These are phyloP conservation scores for Cinnamomum micranthum DNA, from an alignment of 164 flowering plant species.

Conservation along the genomic window DNA sequence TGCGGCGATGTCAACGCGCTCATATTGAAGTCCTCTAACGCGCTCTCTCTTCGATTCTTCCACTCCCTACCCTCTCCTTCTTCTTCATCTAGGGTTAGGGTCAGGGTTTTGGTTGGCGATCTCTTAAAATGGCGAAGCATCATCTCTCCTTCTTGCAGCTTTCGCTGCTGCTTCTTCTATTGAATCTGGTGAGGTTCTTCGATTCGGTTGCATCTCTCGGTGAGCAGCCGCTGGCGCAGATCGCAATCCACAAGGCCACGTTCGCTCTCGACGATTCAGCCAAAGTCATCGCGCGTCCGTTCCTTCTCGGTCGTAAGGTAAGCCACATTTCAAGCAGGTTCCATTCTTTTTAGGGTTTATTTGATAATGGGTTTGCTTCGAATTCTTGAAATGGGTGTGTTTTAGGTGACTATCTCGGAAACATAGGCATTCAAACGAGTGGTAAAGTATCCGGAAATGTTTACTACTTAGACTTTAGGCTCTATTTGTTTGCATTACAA, in stretches of 20 bases:
- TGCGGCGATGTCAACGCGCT: too few species aligned
- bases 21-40: too few species aligned
- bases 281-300: slow-evolving; percentile 41
- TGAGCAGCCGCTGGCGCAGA: slow-evolving; percentile 58
- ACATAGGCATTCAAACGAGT: too few species aligned
- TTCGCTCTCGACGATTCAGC: slow-evolving; percentile 30
- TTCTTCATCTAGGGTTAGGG: too few species aligned
- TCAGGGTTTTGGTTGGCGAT: not conserved
- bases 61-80: too few species aligned
- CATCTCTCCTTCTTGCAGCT: not conserved
- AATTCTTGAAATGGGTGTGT: not conserved
- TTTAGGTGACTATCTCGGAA: not conserved
- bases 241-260: slow-evolving; percentile 39
- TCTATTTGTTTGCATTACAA: too few species aligned
- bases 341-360: too few species aligned
- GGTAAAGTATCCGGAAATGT: too few species aligned
- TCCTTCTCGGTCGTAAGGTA: slow-evolving; percentile 51
- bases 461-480: too few species aligned
- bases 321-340: not conserved
- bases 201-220: slow-evolving; percentile 29
- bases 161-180: slow-evolving; percentile 9
- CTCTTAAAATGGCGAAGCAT: not conserved
- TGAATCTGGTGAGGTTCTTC: slow-evolving; percentile 9
- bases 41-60: too few species aligned
- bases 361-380: not conserved